Base-by-base conservation (phyloP, 345 rosid species). In the Camelina neglecta region DNA sequence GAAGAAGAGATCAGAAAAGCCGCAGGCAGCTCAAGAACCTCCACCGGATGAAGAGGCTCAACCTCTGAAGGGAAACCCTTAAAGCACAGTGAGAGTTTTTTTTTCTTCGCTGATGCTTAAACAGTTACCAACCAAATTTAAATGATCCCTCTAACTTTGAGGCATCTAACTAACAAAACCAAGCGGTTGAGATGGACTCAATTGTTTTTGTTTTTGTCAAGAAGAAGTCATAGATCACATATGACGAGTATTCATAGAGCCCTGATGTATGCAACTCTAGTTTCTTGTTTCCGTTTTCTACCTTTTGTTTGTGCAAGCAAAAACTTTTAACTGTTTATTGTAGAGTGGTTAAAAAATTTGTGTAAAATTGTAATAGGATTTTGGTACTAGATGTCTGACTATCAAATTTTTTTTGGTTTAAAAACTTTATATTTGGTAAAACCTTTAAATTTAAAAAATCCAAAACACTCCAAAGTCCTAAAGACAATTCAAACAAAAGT, bases 11-110 rank as follows among this genome's bases (percentile, higher is more conserved):
- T 66, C 87, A 47, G 75, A 78, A 12, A 84, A 79, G 59, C 47
- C 76, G 21, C 83, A 74, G 3, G 84, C 85, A 18, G 49, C 77
- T 2, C 88, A 82, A 78, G 81, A 79, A 63, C 56, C 21, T 62
- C 58, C 79, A 41, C 79, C 45, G 41, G 78, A 76, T 60, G 83
- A 79, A 78, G 86, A 84, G 48, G 81, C 83, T 11, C 79, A 72
- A 80, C 85, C 85, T 15, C 57, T 31, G 29, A 79, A 78, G 72
- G 81, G 64, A 42, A 69, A 31, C 69, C 81, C 85, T 24, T 86
- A 60, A 66, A 58, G 44, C 31, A 58, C n/a, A 36, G 2, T 12
- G 60, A 47, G 23, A 7, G 5, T 38, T 11, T 11, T 53, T 11
- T 53, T 11, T n/a, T 21, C 31, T 48, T 58, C 59, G 7, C 67